phyloP scores from a whole-genome alignment of 208 protist genomes.

The Crithidia fasciculata region DNA sequence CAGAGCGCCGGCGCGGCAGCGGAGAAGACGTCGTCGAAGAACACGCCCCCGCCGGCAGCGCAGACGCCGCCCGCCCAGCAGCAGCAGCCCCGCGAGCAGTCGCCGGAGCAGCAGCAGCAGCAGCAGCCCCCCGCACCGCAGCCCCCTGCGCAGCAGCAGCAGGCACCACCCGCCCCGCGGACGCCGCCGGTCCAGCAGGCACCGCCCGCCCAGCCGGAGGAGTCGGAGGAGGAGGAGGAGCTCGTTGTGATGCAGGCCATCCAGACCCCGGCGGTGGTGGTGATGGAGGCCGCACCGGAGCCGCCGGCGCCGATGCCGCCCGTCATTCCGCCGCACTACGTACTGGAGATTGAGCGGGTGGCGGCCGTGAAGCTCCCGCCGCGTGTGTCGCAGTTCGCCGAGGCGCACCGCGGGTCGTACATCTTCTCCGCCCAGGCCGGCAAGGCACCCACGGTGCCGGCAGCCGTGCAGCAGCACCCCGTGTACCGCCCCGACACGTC shows the following conservation, averaged over 20 bases:
- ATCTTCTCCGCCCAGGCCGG: constrained; percentile 65
- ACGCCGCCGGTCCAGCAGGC: constrained; percentile 8
- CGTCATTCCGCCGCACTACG: constrained; percentile 51
- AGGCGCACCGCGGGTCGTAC: constrained; percentile 33
- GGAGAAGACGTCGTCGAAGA: constrained; percentile 6
- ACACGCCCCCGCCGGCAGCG: constrained; percentile 12
- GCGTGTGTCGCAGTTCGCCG: constrained; percentile 34
- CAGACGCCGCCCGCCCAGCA: constrained; percentile 15
- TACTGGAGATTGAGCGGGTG: constrained; percentile 71
- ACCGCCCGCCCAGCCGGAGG: constrained; percentile 19
- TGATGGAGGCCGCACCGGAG: constrained; percentile 41
- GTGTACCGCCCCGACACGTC: constrained; percentile 58
- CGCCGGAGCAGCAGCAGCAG: constrained; percentile 6
- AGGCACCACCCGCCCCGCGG: background rate
- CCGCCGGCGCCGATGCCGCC: constrained; percentile 30
- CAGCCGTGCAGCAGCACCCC: constrained; percentile 33
- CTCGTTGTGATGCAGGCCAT: constrained; percentile 20
- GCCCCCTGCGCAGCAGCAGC: background rate
- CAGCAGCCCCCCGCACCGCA: background rate
- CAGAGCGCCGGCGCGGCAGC: constrained; percentile 31
- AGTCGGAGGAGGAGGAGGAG: constrained; percentile 23
- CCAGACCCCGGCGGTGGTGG: constrained; percentile 36
- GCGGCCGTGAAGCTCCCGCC: constrained; percentile 50
- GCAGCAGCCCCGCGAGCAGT: background rate
- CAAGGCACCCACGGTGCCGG: constrained; percentile 42